These are phyloP conservation scores for Paraphysoderma sedebokerense DNA, from an alignment of 371 early-diverging fungal species.

Conservation along the genomic window DNA sequence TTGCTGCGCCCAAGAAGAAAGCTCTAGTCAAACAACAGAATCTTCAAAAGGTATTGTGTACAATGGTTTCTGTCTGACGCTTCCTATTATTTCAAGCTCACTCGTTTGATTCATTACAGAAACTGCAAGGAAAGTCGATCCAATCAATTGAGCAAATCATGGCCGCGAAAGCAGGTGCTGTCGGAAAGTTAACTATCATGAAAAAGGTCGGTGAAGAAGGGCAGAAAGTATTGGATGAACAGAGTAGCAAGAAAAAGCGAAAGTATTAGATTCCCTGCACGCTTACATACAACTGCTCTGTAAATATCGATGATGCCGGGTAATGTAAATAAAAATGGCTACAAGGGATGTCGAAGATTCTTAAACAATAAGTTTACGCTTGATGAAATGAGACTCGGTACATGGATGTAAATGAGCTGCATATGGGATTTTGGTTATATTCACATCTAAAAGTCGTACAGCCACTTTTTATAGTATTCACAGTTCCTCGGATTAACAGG, in stretches of 20 bases:
- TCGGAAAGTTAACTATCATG: constrained; percentile 56
- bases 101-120: constrained; percentile 10
- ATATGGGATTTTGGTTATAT: no score
- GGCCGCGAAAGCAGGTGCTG: constrained; percentile 43
- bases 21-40: constrained; percentile 29
- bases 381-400: no score
- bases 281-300: no score
- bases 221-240: no score
- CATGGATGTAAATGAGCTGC: no score
- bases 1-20: constrained; percentile 37
- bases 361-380: no score
- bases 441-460: no score
- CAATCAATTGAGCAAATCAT: constrained; percentile 43
- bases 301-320: no score
- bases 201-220: constrained; percentile 33
- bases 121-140: constrained; percentile 39
- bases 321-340: no score
- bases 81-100: neutral
- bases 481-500: constrained; percentile 1
- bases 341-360: no score
- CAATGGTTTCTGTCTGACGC: neutral
- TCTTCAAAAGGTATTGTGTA: constrained; percentile 25
- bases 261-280: no score
- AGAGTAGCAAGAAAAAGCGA: no score
- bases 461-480: constrained; percentile 1